Conservation (phyloP, 2,329 filamentous ascomycete species). For the Sarocladium oryzae region DNA sequence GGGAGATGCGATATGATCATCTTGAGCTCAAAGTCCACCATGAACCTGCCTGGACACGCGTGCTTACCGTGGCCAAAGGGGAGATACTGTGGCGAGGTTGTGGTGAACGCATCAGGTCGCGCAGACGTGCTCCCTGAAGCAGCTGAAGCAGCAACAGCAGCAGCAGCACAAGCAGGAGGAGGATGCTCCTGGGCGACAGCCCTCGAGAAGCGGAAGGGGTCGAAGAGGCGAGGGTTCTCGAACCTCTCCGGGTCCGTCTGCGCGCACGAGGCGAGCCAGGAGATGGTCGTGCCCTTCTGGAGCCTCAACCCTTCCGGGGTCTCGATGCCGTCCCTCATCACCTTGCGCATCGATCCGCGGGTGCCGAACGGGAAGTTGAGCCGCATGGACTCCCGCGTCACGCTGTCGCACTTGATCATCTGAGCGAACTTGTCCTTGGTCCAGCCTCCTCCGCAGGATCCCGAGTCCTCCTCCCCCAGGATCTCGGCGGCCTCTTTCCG, state of each 20-base stretch:
- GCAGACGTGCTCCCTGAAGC: not conserved
- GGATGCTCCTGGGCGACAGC: not conserved
- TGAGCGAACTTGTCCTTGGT: constrained; percentile 29
- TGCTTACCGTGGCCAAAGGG: constrained; percentile 32
- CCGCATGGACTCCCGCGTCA: constrained; percentile 33
- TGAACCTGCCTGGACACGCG: constrained; percentile 33
- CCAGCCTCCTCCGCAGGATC: constrained; percentile 23
- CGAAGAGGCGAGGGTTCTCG: constrained; percentile 29
- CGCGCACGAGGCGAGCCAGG: constrained; percentile 24
- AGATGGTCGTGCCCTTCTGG: constrained; percentile 25
- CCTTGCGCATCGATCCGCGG: constrained; percentile 19
- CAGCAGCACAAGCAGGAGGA: not conserved
- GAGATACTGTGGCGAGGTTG: constrained; percentile 24
- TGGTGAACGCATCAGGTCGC: constrained; percentile 18
- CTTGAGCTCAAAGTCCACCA: constrained; percentile 31
- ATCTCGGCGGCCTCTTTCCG: constrained; percentile 30
- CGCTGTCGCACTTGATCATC: constrained; percentile 34
- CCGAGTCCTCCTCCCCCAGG: constrained; percentile 17
- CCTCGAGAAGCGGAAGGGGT: constrained; percentile 35
- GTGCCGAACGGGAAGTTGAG: constrained; percentile 17
- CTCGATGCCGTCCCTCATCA: constrained; percentile 20
- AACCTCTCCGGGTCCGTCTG: constrained; percentile 24
- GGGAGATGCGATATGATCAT: constrained; percentile 27
- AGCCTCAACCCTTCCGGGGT: constrained; percentile 26
- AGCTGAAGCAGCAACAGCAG: too few species aligned